Percentiles rank a stretch among this genome's conserved stretches.
phyloP scores from a whole-genome alignment of 306 rosid species.

The Dalbergia cultrata region DNA sequence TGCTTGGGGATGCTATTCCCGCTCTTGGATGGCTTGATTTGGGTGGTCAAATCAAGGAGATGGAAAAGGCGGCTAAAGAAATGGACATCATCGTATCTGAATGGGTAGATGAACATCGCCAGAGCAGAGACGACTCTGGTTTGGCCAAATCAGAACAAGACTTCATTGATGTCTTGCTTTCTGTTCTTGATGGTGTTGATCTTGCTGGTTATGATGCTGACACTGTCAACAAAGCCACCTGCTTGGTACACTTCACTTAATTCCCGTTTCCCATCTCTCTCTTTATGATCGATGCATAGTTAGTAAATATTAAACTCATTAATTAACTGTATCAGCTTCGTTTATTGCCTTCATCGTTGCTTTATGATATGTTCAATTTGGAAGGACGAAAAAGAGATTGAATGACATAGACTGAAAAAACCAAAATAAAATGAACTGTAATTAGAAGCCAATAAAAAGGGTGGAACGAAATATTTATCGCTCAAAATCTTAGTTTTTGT shows the following conservation, averaged over 20 bases:
- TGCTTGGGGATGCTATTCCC: slow-evolving; percentile 55
- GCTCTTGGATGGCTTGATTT: slow-evolving; percentile 55
- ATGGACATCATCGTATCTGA: slow-evolving; percentile 36
- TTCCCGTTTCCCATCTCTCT: too few species aligned
- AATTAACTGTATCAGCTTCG: too few species aligned
- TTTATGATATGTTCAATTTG: too few species aligned
- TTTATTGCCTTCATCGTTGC: too few species aligned
- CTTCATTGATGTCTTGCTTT: slow-evolving; percentile 56
- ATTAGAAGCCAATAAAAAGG: too few species aligned
- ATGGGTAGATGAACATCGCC: slow-evolving; percentile 61
- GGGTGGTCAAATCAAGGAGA: slow-evolving; percentile 55
- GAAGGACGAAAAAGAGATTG: too few species aligned
- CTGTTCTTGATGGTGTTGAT: not conserved
- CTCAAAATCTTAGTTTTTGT: too few species aligned
- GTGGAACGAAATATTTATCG: too few species aligned
- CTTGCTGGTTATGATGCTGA: slow-evolving; percentile 49
- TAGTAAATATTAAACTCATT: too few species aligned
- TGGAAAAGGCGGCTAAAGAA: slow-evolving; percentile 42
- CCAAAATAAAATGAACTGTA: too few species aligned
- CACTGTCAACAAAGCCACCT: slow-evolving; percentile 60
- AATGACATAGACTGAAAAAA: too few species aligned
- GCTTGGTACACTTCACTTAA: slow-evolving; percentile 56
- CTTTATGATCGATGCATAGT: too few species aligned
- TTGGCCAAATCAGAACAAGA: slow-evolving; percentile 38
- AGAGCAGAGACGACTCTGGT: not conserved